Evolutionary conservation across 495 filamentous ascomycete species (phyloP).

Genomic region (Platismatia glauca): DNA sequence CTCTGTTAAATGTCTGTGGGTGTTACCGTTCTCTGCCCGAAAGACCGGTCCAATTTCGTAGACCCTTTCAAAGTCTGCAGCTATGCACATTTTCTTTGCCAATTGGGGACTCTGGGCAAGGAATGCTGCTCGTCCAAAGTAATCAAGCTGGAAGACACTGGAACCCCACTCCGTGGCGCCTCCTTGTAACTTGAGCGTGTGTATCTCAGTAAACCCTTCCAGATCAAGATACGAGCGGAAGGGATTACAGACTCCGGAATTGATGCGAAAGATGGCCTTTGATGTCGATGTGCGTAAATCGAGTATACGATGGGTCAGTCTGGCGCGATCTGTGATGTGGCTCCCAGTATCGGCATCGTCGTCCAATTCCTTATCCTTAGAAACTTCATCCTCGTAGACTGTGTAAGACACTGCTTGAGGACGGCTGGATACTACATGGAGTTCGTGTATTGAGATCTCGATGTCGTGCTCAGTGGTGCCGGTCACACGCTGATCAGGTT

Average conservation of each 20-base stretch:
- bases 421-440: constrained; percentile 48
- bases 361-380: constrained; percentile 26
- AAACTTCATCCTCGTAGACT: constrained; percentile 56
- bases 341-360: constrained; percentile 36
- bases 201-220: constrained; percentile 75
- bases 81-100: constrained; percentile 90
- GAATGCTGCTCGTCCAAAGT: constrained; percentile 75
- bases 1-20: constrained; percentile 89
- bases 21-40: constrained; percentile 90
- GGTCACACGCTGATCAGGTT: constrained; percentile 48
- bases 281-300: constrained; percentile 79
- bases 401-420: constrained; percentile 51
- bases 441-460: constrained; percentile 38
- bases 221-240: constrained; percentile 68
- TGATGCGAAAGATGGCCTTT: constrained; percentile 77
- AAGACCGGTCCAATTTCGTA: constrained; percentile 87
- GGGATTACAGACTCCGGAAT: constrained; percentile 62
- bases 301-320: constrained; percentile 74
- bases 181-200: constrained; percentile 80
- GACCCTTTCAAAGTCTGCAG: constrained; percentile 77
- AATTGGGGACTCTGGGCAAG: constrained; percentile 87
- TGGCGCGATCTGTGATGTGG: constrained; percentile 62
- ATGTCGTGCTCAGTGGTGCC: constrained; percentile 50
- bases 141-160: constrained; percentile 81
- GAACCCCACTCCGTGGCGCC: constrained; percentile 84